Evolutionary conservation across 1,139 yeast species (phyloP).

Genomic region (Kodamaea derodonti): DNA sequence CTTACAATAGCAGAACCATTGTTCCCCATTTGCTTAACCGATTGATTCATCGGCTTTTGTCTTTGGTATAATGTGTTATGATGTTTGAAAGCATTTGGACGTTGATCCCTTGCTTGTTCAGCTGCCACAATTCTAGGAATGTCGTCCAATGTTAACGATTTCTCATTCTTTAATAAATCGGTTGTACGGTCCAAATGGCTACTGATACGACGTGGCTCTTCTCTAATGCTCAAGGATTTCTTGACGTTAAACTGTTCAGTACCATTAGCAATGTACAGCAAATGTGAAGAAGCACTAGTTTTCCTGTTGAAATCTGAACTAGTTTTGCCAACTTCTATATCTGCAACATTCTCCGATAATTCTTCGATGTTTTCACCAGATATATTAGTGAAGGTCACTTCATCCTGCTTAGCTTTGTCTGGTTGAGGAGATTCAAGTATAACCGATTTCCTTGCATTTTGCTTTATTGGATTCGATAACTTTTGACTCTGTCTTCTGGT

Average conservation of each 20-base stretch:
- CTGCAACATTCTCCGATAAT: conserved; percentile 7
- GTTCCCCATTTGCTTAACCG: conserved; percentile 18
- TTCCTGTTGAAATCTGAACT: conserved; percentile 10
- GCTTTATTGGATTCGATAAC: conserved; percentile 51
- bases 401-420: conserved; percentile 37
- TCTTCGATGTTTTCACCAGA: conserved; percentile 9
- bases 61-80: conserved; percentile 48
- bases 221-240: conserved; percentile 40
- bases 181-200: conserved; percentile 54
- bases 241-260: conserved; percentile 35
- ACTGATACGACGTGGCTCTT: conserved; percentile 37
- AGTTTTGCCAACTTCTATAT: neutral
- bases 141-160: conserved; percentile 88
- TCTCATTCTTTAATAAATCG: conserved; percentile 71
- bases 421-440: conserved; percentile 53
- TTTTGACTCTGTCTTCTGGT: conserved; percentile 70
- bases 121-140: conserved; percentile 96
- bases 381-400: conserved; percentile 4
- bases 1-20: conserved; percentile 6
- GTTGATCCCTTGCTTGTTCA: conserved; percentile 89
- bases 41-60: conserved; percentile 28
- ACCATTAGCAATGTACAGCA: conserved; percentile 22
- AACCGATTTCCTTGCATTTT: conserved; percentile 44
- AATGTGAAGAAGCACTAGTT: conserved; percentile 17
- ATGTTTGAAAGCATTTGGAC: conserved; percentile 81